These are phyloP conservation scores for Myxozyma melibiosi DNA, from an alignment of 805 yeast genomes.

Conservation along the genomic window DNA sequence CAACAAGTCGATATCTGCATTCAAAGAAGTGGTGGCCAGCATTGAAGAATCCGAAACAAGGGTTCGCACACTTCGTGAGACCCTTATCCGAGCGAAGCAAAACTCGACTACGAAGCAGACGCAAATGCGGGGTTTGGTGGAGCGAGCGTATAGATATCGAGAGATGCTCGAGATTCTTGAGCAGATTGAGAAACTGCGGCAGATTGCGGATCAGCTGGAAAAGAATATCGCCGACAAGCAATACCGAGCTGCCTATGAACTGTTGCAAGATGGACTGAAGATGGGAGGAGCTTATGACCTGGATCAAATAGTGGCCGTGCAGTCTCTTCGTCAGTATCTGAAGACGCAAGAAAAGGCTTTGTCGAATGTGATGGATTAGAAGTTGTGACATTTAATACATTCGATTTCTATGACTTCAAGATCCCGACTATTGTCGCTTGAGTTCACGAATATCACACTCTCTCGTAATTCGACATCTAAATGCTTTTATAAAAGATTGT, in stretches of 20 bases:
- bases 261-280: constrained; percentile 50
- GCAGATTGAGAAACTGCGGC: constrained; percentile 61
- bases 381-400: no score
- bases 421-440: no score
- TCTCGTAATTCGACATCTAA: no score
- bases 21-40: constrained; percentile 66
- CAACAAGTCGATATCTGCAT: constrained; percentile 82
- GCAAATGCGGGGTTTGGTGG: constrained; percentile 63
- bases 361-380: constrained; percentile 19
- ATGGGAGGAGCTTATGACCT: constrained; percentile 41
- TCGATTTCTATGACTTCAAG: no score
- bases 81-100: constrained; percentile 52
- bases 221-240: constrained; percentile 66
- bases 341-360: constrained; percentile 23
- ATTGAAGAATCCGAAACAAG: constrained; percentile 67
- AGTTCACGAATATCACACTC: no score
- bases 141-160: constrained; percentile 60
- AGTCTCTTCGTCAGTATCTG: constrained; percentile 37
- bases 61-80: constrained; percentile 51
- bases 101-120: constrained; percentile 59
- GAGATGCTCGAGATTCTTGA: constrained; percentile 72
- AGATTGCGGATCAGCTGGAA: constrained; percentile 66
- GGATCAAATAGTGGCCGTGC: constrained; percentile 39
- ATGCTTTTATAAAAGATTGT: no score
- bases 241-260: constrained; percentile 64